Evolutionary conservation across 2,329 filamentous ascomycete genomes (phyloP).

Genomic region (Penicillium sp.): DNA sequence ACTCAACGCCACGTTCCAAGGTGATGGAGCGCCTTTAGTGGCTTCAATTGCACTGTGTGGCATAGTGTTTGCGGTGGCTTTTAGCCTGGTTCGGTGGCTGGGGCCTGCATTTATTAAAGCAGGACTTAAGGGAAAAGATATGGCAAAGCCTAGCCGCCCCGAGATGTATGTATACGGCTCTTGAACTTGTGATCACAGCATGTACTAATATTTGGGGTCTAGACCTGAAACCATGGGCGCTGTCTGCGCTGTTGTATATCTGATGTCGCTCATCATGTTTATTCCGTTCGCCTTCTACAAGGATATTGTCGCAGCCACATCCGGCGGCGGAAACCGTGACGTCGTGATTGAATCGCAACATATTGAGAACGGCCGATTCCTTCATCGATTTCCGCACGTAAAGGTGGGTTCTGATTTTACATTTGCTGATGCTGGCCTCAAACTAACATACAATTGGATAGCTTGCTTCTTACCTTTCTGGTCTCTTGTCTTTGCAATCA

Average conservation of each 20-base stretch:
- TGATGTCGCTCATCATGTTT: constrained; percentile 80
- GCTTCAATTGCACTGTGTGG: constrained; percentile 80
- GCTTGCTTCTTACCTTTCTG: constrained; percentile 90
- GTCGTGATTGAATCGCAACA: constrained; percentile 65
- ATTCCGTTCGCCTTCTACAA: constrained; percentile 97
- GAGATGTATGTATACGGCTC: constrained; percentile 55
- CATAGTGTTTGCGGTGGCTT: constrained; percentile 71
- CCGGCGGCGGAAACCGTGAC: constrained; percentile 84
- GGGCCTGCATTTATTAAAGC: constrained; percentile 79
- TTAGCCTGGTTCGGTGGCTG: constrained; percentile 85
- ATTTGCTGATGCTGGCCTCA: not conserved
- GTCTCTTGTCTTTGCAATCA: constrained; percentile 82
- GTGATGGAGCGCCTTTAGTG: constrained; percentile 78
- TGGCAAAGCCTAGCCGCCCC: constrained; percentile 65
- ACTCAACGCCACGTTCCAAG: constrained; percentile 68
- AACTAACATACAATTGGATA: constrained; percentile 32
- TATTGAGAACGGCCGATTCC: constrained; percentile 70
- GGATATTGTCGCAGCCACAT: constrained; percentile 90
- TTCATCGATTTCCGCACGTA: constrained; percentile 87
- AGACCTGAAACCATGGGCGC: constrained; percentile 93
- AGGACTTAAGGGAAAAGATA: constrained; percentile 79
- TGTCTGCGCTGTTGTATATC: constrained; percentile 82
- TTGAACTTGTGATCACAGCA: not conserved
- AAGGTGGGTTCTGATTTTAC: constrained; percentile 51
- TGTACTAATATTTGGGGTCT: constrained; percentile 8